A percentile compares a stretch with the other conserved stretches of the same genome.
Evolutionary conservation across 225 moss, liverwort and hornwort genomes (phyloP).

Genomic region (Marchantia polymorpha): DNA sequence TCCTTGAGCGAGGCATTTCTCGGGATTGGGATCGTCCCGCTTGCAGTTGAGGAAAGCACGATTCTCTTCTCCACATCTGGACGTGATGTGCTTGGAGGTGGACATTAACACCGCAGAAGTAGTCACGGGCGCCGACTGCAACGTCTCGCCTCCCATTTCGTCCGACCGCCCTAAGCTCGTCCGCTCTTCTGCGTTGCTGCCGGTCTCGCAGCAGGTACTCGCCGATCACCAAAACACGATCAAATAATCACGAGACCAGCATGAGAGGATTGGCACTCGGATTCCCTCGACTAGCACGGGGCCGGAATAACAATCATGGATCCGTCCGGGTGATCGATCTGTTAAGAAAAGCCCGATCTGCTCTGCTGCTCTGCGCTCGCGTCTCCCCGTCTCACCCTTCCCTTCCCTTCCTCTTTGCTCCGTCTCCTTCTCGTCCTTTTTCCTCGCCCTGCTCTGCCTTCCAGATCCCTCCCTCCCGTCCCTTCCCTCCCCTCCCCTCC

Average conservation of each 20-base stretch:
- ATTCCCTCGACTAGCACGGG: neutral
- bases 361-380: neutral
- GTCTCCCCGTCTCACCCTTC: neutral
- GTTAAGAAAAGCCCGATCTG: neutral
- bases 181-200: neutral
- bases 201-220: neutral
- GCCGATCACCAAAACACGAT: neutral
- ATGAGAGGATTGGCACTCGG: neutral
- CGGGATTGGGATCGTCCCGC: constrained; percentile 73
- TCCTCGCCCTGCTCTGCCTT: neutral
- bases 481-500: neutral
- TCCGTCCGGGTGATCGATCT: constrained; percentile 1
- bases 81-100: constrained; percentile 69
- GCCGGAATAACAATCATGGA: neutral
- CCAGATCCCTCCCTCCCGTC: neutral
- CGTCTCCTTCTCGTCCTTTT: neutral
- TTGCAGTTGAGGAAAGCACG: constrained; percentile 90
- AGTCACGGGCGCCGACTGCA: constrained; percentile 51
- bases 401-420: neutral
- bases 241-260: neutral
- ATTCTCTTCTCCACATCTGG: constrained; percentile 83
- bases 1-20: constrained; percentile 82
- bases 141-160: constrained; percentile 26
- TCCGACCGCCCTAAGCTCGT: constrained; percentile 4
- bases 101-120: constrained; percentile 92